Percentiles rank a stretch among this genome's conserved stretches.
Conservation (phyloP, 1,139 yeast species). For the Geotrichum histeridarum region DNA sequence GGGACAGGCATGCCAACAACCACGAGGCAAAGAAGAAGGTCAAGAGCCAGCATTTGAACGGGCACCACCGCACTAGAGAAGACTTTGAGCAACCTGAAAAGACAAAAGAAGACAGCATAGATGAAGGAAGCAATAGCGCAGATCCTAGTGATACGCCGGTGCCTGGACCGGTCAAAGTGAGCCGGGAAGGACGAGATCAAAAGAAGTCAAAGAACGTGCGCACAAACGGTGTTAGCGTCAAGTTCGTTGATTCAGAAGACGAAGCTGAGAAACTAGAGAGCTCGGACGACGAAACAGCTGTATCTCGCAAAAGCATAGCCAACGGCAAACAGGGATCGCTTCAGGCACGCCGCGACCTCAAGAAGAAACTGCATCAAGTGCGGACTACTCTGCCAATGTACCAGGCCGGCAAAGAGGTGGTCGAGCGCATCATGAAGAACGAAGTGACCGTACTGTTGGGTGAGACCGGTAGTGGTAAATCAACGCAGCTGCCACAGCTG, state of each 20-base stretch:
- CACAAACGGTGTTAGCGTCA: constrained; percentile 18
- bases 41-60: neutral
- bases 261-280: constrained; percentile 33
- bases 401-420: constrained; percentile 60
- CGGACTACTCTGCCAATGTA: constrained; percentile 70
- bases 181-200: neutral
- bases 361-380: constrained; percentile 40
- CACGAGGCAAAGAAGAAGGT: neutral
- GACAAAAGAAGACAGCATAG: neutral
- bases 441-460: constrained; percentile 82
- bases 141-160: neutral
- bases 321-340: neutral
- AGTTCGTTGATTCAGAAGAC: constrained; percentile 35
- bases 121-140: neutral
- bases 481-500: constrained; percentile 91
- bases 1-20: neutral
- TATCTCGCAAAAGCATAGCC: constrained; percentile 18
- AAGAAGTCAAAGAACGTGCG: constrained; percentile 5
- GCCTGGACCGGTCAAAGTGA: neutral
- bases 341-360: constrained; percentile 9
- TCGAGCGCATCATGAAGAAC: constrained; percentile 50
- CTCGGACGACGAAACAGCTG: constrained; percentile 27
- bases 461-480: constrained; percentile 96
- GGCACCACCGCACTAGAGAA: neutral
- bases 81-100: neutral